Evolutionary conservation across 2,329 filamentous ascomycete species (phyloP).

Genomic region (Monosporascus sp.): DNA sequence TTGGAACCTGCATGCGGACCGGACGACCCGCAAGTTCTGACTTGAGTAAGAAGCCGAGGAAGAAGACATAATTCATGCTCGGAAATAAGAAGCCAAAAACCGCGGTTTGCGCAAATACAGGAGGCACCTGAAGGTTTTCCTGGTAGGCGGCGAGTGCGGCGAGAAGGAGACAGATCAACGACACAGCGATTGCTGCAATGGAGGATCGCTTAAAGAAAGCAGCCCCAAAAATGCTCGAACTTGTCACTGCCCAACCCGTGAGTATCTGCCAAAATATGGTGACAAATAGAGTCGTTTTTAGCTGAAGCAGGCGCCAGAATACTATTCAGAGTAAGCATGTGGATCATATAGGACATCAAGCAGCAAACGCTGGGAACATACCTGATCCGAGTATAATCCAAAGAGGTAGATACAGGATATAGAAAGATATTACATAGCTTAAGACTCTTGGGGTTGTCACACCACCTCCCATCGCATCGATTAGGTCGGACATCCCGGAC

Average conservation of each 20-base stretch:
- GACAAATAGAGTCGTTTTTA: constrained; percentile 21
- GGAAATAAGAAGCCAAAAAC: constrained; percentile 23
- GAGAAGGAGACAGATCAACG: constrained; percentile 22
- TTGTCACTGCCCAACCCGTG: constrained; percentile 49
- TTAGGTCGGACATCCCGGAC: constrained; percentile 64
- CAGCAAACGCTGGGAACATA: constrained; percentile 32
- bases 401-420: constrained; percentile 56
- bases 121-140: constrained; percentile 7
- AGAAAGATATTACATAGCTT: constrained; percentile 62
- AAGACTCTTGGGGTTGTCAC: constrained; percentile 55
- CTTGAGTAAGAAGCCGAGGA: constrained; percentile 20
- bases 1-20: constrained; percentile 11
- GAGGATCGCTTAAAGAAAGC: constrained; percentile 31
- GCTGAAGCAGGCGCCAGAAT: constrained; percentile 25
- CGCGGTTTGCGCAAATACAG: constrained; percentile 12
- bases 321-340: constrained; percentile 40
- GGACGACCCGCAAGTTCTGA: constrained; percentile 13
- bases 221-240: constrained; percentile 54
- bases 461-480: constrained; percentile 71
- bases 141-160: constrained; percentile 14
- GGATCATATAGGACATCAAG: neutral
- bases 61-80: constrained; percentile 27
- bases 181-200: constrained; percentile 26
- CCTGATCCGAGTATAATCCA: constrained; percentile 31
- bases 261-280: constrained; percentile 41